phyloP scores from a whole-genome alignment of 805 yeast genomes.

The Vanderwaltozyma polyspora region DNA sequence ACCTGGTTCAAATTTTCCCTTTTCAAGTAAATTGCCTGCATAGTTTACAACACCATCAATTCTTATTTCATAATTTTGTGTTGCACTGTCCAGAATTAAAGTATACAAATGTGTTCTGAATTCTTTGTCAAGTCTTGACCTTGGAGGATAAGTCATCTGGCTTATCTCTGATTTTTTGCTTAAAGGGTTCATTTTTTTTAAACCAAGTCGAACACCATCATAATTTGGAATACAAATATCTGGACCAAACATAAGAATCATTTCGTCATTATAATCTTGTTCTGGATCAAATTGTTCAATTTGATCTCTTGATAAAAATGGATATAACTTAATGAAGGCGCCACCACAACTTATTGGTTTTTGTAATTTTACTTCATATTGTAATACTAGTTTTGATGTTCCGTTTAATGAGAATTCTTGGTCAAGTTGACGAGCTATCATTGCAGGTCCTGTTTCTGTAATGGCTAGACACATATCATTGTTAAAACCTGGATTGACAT shows the following conservation, averaged over 20 bases:
- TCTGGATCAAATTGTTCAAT: constrained; percentile 17
- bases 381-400: constrained; percentile 61
- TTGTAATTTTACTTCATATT: constrained; percentile 82
- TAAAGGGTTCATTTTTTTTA: constrained; percentile 45
- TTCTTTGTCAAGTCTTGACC: constrained; percentile 40
- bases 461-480: constrained; percentile 69
- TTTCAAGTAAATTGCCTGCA: constrained; percentile 56
- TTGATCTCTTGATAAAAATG: constrained; percentile 27
- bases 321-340: constrained; percentile 69
- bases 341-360: constrained; percentile 78
- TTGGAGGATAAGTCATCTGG: constrained; percentile 54
- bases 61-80: constrained; percentile 63
- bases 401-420: constrained; percentile 44
- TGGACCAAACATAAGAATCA: constrained; percentile 75
- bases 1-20: constrained; percentile 49
- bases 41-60: constrained; percentile 64
- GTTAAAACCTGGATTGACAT: constrained; percentile 1
- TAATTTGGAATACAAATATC: constrained; percentile 69
- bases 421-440: constrained; percentile 56
- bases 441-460: constrained; percentile 69
- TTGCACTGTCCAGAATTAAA: constrained; percentile 48
- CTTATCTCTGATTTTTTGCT: constrained; percentile 57
- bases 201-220: constrained; percentile 69
- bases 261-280: constrained; percentile 35
- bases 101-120: constrained; percentile 64